Evolutionary conservation across 306 rosid genomes (phyloP), one percentile per base, ranked within the genome.

Genomic region (Adenanthera pavonina): DNA sequence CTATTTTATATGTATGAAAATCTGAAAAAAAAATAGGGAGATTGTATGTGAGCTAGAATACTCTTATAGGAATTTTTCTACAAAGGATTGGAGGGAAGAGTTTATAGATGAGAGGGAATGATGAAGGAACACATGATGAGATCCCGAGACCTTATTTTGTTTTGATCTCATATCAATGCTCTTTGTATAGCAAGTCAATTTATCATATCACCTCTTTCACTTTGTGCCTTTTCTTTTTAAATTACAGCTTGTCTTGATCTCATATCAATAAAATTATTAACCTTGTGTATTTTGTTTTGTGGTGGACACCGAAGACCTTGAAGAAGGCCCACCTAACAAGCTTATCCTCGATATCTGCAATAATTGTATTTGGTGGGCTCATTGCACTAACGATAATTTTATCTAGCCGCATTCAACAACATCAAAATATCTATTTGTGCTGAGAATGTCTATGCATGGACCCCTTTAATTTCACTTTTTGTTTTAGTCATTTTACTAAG

Each of bases 291-390:
- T 75, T 91, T 47, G 14, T 75, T 64, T 82, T 83, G 89, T 57
- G 51, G 14, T 81, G 90, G 98, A 93, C 97, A 3, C 93, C 93
- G 77, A 95, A 80, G 92, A 88, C 92, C 30, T 51, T 95, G 91
- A 93, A 90, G 96, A 89, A 93, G 88, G 93, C 92, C 71, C 90
- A 93, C 81, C 78, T 89, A 48, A 93, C 97, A 41, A 90, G 99
- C 70, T 41, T 80, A 14, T 86, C 95, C 19, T 60, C 93, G 83
- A 88, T 92, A 73, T 87, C 93, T 54, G 95, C 89, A 34, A 86
- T 92, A 86, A 91, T 95, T 82, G 84, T 90, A 51, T 95, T 95
- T 74, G 99, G 99, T 43, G 98, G 97, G 76, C 86, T 95, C 65
- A 87, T 95, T 81, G 98, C 98, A 69, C 99, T 98, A 2, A 89